Evolutionary conservation across 2,329 filamentous ascomycete genomes (phyloP).

Genomic region (Penicillium sp.): DNA sequence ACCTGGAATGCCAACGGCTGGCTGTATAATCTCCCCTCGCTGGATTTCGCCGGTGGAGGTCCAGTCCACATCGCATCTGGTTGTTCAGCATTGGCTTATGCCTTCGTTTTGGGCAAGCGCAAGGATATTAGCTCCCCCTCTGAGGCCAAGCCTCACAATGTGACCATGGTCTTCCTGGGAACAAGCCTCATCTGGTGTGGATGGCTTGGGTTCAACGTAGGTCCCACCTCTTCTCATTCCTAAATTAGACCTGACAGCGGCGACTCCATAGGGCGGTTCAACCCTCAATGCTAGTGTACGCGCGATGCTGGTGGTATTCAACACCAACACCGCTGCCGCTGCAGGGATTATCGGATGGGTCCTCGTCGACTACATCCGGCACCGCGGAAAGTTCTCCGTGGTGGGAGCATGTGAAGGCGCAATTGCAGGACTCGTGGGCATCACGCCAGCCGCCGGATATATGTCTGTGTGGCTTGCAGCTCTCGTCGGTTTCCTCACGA

Average conservation of each 20-base stretch:
- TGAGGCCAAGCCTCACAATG: constrained; percentile 62
- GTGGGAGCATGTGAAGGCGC: constrained; percentile 57
- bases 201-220: constrained; percentile 56
- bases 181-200: constrained; percentile 51
- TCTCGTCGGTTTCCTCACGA: constrained; percentile 55
- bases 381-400: constrained; percentile 52
- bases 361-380: constrained; percentile 51
- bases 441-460: constrained; percentile 55
- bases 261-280: constrained; percentile 45
- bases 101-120: constrained; percentile 68
- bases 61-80: constrained; percentile 73
- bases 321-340: constrained; percentile 56
- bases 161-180: constrained; percentile 68
- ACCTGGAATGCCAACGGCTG: constrained; percentile 73
- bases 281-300: constrained; percentile 53
- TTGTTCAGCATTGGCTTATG: constrained; percentile 68
- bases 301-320: constrained; percentile 55
- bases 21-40: constrained; percentile 63
- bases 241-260: not conserved
- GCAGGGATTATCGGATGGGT: constrained; percentile 55
- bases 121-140: constrained; percentile 53
- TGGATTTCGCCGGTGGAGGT: constrained; percentile 72
- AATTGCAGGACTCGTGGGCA: constrained; percentile 59
- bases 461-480: constrained; percentile 54
- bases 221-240: constrained; percentile 6